Evolutionary conservation across 2,329 filamentous ascomycete genomes (phyloP), one percentile per base, ranked within the genome.

Genomic region (Hypoxylon sp.): DNA sequence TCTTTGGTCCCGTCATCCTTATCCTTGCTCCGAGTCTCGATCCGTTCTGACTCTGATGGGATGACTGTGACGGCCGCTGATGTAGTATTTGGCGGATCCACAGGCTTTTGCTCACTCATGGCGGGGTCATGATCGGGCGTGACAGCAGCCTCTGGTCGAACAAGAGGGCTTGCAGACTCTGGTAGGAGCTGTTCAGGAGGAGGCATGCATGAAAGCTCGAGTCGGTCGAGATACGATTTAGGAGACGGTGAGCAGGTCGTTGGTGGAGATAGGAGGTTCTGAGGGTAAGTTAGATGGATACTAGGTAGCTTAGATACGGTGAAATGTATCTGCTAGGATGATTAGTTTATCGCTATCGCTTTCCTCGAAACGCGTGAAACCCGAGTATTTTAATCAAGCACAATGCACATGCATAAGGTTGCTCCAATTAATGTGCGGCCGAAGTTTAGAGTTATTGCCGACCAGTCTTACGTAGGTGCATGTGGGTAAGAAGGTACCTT

Each of bases 101-200:
- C 58, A 43, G 68, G 67, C 69, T 75, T 75, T 58, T 63, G 70
- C 65, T 70, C 57, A 59, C 72, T 76, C 75, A 77, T 77, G 72
- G 74, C 68, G 73, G 74, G 68, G 72, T 75, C 75, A 77, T 77
- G 72, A 63, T 73, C 66, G 70, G 69, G 71, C 38, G 69, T 41
- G 46, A 64, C 60, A 21, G 59, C 34, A 63, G 62, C 53, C 68
- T 72, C 70, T 70, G 63, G 61, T 67, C 58, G 50, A 13, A 64
- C 62, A 60, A 65, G 67, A 69, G 62, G 71, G 62, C 62, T 73
- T 68, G 68, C 58, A 56, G 67, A 69, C 55, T 73, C 58, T 63
- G 60, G 55, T 60, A 59, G 51, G 57, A 56, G 68, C 48, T 71
- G 72, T 68, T 75, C 71, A 65, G 71, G 72, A 73, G 73, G 73